These are phyloP conservation scores for Cryptosporidium felis DNA, from an alignment of 169 alveolate species.

Conservation along the genomic window DNA sequence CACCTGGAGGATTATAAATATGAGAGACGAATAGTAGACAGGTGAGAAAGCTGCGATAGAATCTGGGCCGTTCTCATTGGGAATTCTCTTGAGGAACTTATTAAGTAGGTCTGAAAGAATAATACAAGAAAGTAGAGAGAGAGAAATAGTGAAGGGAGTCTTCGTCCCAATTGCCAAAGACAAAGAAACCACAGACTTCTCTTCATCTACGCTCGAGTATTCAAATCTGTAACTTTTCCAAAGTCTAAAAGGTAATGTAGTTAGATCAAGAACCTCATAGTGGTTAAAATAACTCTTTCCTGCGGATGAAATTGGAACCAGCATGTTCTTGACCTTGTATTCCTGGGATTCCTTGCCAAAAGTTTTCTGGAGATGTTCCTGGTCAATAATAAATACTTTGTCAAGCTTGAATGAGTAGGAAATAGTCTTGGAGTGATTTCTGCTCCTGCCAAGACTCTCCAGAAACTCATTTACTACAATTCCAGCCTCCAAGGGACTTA, in stretches of 20 bases:
- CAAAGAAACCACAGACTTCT: conserved; percentile 14
- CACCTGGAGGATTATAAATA: conserved; percentile 9
- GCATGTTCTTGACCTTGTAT: neutral
- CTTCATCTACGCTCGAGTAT: conserved; percentile 18
- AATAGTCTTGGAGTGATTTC: neutral
- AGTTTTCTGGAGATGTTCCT: neutral
- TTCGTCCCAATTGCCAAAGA: conserved; percentile 17
- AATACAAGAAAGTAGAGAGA: neutral
- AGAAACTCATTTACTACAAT: conserved; percentile 14
- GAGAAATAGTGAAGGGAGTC: conserved; percentile 41
- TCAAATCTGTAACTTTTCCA: conserved; percentile 47
- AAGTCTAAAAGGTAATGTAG: conserved; percentile 2
- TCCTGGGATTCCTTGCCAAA: neutral
- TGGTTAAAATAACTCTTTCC: conserved; percentile 14
- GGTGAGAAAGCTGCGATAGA: neutral
- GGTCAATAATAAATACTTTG: neutral
- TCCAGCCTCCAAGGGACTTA: neutral
- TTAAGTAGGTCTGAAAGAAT: conserved; percentile 7
- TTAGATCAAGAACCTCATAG: conserved; percentile 28
- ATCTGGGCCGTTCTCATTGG: conserved; percentile 6
- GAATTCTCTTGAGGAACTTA: conserved; percentile 3
- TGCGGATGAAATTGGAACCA: conserved; percentile 10
- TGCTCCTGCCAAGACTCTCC: neutral
- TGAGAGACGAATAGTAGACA: conserved; percentile 18
- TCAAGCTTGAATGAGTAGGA: neutral